These are phyloP conservation scores for Aschersonia sp. DNA, from an alignment of 2,329 filamentous ascomycete genomes.

Conservation along the genomic window DNA sequence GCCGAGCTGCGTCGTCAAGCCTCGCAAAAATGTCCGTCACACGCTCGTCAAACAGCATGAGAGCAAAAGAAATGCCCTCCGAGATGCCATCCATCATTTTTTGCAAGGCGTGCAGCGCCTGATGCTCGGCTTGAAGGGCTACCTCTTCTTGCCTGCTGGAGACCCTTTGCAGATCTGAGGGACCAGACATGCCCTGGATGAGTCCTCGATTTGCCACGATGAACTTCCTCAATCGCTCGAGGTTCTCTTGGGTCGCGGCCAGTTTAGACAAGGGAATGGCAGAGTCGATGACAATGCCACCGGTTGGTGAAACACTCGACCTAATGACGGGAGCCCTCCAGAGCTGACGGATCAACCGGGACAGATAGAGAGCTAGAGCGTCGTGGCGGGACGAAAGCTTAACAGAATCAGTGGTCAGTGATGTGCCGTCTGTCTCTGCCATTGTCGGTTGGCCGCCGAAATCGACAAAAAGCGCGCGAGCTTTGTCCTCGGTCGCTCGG, in stretches of 20 bases:
- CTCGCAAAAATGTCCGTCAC: conserved; percentile 75
- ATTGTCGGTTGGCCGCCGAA: conserved; percentile 79
- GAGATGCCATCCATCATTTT: conserved; percentile 81
- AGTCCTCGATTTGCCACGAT: conserved; percentile 77
- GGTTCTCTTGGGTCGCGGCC: conserved; percentile 60
- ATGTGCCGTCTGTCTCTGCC: conserved; percentile 60
- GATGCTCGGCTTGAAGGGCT: conserved; percentile 84
- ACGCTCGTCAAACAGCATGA: conserved; percentile 88
- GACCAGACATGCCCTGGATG: conserved; percentile 87
- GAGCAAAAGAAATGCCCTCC: conserved; percentile 90
- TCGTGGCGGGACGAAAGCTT: conserved; percentile 80
- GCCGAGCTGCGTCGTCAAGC: conserved; percentile 55
- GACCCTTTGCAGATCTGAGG: conserved; percentile 67
- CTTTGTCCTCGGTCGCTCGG: conserved; percentile 72
- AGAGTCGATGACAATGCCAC: conserved; percentile 49
- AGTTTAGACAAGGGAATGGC: conserved; percentile 56
- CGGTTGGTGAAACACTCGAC: conserved; percentile 33
- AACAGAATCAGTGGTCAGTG: conserved; percentile 66
- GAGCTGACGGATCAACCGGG: conserved; percentile 72
- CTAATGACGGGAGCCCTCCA: conserved; percentile 72
- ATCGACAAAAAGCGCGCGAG: conserved; percentile 79
- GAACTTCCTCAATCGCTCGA: conserved; percentile 69
- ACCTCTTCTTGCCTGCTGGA: conserved; percentile 81
- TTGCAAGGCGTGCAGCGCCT: conserved; percentile 75
- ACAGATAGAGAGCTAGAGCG: conserved; percentile 75